Evolutionary conservation across 306 rosid genomes (phyloP).

Genomic region (Vicia villosa): DNA sequence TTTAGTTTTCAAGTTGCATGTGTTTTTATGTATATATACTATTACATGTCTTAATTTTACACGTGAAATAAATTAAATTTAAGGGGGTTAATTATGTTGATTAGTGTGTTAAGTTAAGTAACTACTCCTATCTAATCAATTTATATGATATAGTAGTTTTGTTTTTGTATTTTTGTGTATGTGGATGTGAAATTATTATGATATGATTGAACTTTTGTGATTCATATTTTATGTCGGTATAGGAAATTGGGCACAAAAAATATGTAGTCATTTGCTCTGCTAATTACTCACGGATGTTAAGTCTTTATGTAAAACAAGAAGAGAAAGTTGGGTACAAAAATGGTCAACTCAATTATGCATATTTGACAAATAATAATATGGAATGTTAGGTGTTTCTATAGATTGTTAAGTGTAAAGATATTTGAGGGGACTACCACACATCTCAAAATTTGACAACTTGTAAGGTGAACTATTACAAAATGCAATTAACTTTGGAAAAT

Average conservation of each 20-base stretch:
- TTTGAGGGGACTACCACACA: no score
- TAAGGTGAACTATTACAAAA: no score
- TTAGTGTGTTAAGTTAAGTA: not conserved
- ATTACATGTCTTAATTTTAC: not conserved
- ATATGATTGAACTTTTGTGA: not conserved
- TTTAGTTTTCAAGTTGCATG: constrained; percentile 35
- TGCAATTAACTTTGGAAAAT: no score
- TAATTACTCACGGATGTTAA: constrained; percentile 12
- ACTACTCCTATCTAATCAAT: constrained; percentile 27
- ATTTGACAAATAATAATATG: not conserved
- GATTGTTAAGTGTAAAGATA: not conserved
- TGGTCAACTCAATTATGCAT: not conserved
- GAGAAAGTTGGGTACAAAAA: not conserved
- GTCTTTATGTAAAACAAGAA: constrained; percentile 18
- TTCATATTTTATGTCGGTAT: constrained; percentile 26
- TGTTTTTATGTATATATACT: constrained; percentile 33
- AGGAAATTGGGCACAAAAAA: no score
- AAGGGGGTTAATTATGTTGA: not conserved
- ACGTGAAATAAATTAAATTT: not conserved
- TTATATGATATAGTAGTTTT: no score
- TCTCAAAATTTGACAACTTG: no score
- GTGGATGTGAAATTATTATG: constrained; percentile 23
- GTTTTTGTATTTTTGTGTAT: not conserved
- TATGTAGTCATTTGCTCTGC: not conserved
- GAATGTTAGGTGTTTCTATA: not conserved